Evolutionary conservation across 106 monocot species (phyloP).

Genomic region (Allium sativum): DNA sequence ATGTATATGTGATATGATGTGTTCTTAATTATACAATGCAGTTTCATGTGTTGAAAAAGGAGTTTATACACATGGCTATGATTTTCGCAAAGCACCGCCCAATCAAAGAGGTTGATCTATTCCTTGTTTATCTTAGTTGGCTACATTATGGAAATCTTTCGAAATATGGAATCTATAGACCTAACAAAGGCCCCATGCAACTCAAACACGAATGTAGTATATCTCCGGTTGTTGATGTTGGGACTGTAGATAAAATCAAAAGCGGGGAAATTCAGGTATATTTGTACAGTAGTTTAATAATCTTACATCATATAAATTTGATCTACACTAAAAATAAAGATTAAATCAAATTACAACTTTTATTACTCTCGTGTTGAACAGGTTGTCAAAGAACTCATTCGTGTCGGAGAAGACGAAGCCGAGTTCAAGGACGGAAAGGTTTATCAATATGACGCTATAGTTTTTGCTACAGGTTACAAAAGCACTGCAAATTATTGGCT

Average conservation of each 20-base stretch:
- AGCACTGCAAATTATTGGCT: constrained; percentile 54
- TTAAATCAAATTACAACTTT: no score
- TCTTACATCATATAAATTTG: no score
- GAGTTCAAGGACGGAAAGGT: constrained; percentile 31
- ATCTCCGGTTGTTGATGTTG: constrained; percentile 63
- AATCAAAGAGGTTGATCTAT: constrained; percentile 21
- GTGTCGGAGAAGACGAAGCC: constrained; percentile 17
- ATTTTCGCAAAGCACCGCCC: constrained; percentile 19
- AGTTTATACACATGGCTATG: constrained; percentile 38
- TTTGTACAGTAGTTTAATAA: background rate
- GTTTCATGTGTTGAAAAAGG: constrained; percentile 31
- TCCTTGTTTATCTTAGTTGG: constrained; percentile 9
- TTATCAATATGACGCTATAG: constrained; percentile 37
- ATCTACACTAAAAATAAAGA: no score
- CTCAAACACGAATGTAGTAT: constrained; percentile 28
- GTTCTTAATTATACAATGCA: background rate
- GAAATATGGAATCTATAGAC: constrained; percentile 36
- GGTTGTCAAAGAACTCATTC: constrained; percentile 23
- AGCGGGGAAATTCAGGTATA: constrained; percentile 49
- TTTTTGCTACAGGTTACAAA: constrained; percentile 65
- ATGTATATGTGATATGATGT: no score
- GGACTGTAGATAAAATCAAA: constrained; percentile 43
- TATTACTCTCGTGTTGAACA: background rate
- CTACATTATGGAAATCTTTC: constrained; percentile 40
- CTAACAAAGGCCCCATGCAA: constrained; percentile 30